Evolutionary conservation across 306 rosid species (phyloP).

Genomic region (Castanopsis chinensis): DNA sequence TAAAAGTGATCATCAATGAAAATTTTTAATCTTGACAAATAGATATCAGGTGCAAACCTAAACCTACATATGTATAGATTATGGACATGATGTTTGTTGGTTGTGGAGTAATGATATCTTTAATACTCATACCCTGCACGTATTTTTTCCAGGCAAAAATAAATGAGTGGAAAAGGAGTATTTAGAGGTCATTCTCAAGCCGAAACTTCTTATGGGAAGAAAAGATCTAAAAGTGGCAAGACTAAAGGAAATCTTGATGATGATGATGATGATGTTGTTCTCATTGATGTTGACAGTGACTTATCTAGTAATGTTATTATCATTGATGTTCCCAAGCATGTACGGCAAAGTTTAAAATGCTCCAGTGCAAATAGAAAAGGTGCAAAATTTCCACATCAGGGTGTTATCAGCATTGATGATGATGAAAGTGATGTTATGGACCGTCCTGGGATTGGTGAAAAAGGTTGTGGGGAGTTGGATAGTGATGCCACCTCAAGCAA

Average conservation of each 20-base stretch:
- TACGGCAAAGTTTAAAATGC: slow-evolving; percentile 25
- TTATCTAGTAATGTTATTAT: slow-evolving; percentile 48
- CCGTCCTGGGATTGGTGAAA: slow-evolving; percentile 29
- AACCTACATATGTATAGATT: not conserved
- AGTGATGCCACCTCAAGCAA: slow-evolving; percentile 78
- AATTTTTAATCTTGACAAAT: too few species aligned
- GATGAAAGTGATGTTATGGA: slow-evolving; percentile 50
- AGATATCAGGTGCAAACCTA: too few species aligned
- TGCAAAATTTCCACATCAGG: slow-evolving; percentile 29
- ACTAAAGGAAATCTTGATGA: slow-evolving; percentile 24
- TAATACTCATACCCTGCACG: not conserved
- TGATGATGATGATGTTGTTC: slow-evolving; percentile 33
- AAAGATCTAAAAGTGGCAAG: slow-evolving; percentile 24
- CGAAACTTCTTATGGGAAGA: slow-evolving; percentile 49
- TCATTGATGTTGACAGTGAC: slow-evolving; percentile 72
- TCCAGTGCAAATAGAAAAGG: slow-evolving; percentile 36
- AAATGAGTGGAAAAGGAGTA: slow-evolving; percentile 55
- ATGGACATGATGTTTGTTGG: not conserved
- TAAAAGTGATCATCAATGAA: too few species aligned
- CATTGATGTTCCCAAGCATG: slow-evolving; percentile 43
- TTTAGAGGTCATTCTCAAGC: slow-evolving; percentile 42
- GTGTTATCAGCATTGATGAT: slow-evolving; percentile 62
- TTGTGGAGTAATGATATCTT: not conserved
- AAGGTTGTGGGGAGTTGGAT: slow-evolving; percentile 62
- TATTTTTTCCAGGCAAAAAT: slow-evolving; percentile 25